Conservation (phyloP, 2,329 filamentous ascomycete species). For the Ophiostoma montium region DNA sequence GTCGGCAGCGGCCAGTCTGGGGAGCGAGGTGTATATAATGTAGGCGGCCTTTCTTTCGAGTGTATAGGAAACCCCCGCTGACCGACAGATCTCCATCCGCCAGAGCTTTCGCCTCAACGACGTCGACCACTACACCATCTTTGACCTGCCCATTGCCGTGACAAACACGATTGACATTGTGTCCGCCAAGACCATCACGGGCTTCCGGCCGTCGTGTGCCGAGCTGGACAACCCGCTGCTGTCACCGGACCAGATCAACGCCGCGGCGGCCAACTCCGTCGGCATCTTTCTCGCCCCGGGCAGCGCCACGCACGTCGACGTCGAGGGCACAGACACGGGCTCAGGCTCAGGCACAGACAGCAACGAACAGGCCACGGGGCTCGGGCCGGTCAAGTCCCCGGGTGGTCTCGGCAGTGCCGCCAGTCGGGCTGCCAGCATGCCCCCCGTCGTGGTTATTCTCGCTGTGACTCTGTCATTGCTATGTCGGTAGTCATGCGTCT, state of each 20-base stretch:
- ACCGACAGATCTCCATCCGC: slow-evolving; percentile 46
- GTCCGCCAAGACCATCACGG: slow-evolving; percentile 24
- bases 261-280: slow-evolving; percentile 26
- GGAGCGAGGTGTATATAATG: slow-evolving; percentile 48
- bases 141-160: slow-evolving; percentile 54
- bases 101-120: slow-evolving; percentile 55
- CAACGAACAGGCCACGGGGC: slow-evolving; percentile 10
- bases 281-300: slow-evolving; percentile 37
- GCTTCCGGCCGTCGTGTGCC: slow-evolving; percentile 27
- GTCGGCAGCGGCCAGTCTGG: slow-evolving; percentile 44
- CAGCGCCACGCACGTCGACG: slow-evolving; percentile 32
- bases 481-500: too few species aligned
- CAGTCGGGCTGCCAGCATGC: not conserved
- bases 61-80: too few species aligned
- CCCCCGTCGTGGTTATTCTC: too few species aligned
- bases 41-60: too few species aligned
- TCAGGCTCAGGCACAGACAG: too few species aligned
- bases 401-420: slow-evolving; percentile 7
- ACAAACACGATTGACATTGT: slow-evolving; percentile 45
- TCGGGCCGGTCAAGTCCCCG: slow-evolving; percentile 14
- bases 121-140: slow-evolving; percentile 52
- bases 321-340: slow-evolving; percentile 14
- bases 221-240: slow-evolving; percentile 34
- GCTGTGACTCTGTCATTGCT: too few species aligned
- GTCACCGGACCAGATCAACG: slow-evolving; percentile 32